Conservation (phyloP, 257 asterid species). For the Coffea canephora region DNA sequence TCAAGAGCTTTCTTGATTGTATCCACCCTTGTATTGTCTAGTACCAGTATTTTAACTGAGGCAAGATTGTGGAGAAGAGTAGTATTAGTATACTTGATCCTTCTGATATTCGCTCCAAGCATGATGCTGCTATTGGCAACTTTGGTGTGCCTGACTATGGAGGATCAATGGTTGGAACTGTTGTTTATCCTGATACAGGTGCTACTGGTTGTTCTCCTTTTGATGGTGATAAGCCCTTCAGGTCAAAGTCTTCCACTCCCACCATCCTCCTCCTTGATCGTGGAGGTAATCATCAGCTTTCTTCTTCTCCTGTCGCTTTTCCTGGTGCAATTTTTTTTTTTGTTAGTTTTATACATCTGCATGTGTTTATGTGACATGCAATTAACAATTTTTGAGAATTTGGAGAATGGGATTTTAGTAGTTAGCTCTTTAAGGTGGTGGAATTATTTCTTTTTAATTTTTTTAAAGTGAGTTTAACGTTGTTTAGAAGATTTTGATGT, state of each 20-base stretch:
- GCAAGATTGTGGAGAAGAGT: too few relatives aligned
- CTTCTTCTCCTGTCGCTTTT: too few relatives aligned
- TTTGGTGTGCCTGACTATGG: constrained; percentile 96
- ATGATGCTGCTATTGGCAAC: constrained; percentile 88
- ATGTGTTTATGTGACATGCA: not conserved
- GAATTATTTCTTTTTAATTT: not conserved
- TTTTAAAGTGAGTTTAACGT: not conserved
- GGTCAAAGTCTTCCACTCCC: constrained; percentile 65
- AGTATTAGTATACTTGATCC: too few relatives aligned
- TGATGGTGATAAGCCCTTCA: constrained; percentile 68
- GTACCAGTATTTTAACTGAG: too few relatives aligned
- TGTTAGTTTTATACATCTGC: not conserved
- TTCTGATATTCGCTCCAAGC: too few relatives aligned
- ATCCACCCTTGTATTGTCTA: too few relatives aligned
- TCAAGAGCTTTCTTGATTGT: too few relatives aligned
- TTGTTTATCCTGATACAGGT: constrained; percentile 52
- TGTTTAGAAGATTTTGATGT: not conserved
- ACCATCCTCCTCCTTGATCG: constrained; percentile 85
- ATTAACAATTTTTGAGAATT: not conserved
- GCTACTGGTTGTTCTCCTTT: constrained; percentile 59
- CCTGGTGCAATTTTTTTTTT: too few relatives aligned
- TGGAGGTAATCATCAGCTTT: constrained; percentile 48
- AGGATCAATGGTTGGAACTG: constrained; percentile 68
- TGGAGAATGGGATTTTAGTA: not conserved
- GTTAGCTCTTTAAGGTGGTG: not conserved